phyloP scores from a whole-genome alignment of 1,284 basidiomycete species.

The Puccinia triticina region DNA sequence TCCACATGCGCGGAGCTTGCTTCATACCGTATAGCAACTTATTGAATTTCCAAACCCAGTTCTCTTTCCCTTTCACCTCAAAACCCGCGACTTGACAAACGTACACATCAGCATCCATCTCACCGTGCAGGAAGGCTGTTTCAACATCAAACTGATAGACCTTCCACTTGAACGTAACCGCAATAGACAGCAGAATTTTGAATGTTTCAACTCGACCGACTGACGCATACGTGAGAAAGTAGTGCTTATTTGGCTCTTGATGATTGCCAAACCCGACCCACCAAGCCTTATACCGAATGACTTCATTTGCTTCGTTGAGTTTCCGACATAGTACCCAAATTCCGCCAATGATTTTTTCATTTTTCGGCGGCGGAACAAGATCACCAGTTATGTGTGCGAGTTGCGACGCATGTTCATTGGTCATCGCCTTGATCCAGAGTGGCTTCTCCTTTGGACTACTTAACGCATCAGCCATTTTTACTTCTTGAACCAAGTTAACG shows the following conservation, averaged over 20 bases:
- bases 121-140: constrained; percentile 10
- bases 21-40: constrained; percentile 10
- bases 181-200: constrained; percentile 7
- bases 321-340: constrained; percentile 33
- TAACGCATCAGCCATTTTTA: not conserved
- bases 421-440: constrained; percentile 26
- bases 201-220: constrained; percentile 7
- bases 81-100: constrained; percentile 3
- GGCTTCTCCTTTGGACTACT: not conserved
- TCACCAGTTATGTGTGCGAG: not conserved
- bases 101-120: constrained; percentile 21
- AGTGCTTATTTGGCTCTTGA: not conserved
- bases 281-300: constrained; percentile 13
- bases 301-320: constrained; percentile 17
- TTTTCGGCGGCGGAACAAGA: constrained; percentile 1
- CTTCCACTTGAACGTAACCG: not conserved
- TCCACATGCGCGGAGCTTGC: not conserved
- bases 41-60: not conserved
- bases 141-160: constrained; percentile 35
- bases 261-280: constrained; percentile 33
- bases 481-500: not conserved
- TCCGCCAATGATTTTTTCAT: constrained; percentile 31
- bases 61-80: not conserved
- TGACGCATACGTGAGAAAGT: constrained; percentile 11
- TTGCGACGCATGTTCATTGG: not conserved